Evolutionary conservation across 352 stramenopile species (phyloP).

Genomic region (Pythium dissotocum): DNA sequence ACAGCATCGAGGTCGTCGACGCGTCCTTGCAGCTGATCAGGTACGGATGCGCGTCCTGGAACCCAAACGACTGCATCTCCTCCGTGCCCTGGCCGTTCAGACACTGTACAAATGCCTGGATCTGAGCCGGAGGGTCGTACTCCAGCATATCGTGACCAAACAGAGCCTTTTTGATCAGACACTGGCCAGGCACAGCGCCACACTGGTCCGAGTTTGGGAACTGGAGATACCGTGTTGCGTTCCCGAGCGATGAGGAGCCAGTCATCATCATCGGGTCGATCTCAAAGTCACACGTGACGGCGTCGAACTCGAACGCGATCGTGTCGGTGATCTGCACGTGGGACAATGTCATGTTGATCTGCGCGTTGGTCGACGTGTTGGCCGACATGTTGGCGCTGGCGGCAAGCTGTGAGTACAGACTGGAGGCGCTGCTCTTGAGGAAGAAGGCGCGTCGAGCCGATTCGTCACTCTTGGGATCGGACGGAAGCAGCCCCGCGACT

Average conservation of each 20-base stretch:
- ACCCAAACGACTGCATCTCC: background rate
- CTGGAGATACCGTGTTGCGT: background rate
- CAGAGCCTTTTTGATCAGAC: background rate
- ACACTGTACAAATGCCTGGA: background rate
- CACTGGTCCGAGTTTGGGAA: background rate
- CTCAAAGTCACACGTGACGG: conserved; percentile 5
- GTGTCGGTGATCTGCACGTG: conserved; percentile 5
- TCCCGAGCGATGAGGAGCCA: too few relatives aligned
- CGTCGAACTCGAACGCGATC: background rate
- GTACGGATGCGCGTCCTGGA: background rate
- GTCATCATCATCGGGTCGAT: conserved; percentile 7
- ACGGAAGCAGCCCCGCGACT: background rate
- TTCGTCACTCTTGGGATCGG: background rate
- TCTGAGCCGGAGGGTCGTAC: background rate
- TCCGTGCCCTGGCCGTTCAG: background rate
- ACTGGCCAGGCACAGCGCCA: background rate
- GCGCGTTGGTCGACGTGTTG: too few relatives aligned
- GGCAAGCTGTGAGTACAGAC: background rate
- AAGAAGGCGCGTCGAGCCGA: background rate
- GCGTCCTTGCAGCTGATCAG: background rate
- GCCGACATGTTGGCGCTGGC: background rate
- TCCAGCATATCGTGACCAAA: background rate
- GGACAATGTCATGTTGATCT: conserved; percentile 2
- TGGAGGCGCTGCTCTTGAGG: background rate
- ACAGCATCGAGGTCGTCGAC: background rate